phyloP scores from a whole-genome alignment of 805 yeast genomes.

The Kodamaea fukazawae region DNA sequence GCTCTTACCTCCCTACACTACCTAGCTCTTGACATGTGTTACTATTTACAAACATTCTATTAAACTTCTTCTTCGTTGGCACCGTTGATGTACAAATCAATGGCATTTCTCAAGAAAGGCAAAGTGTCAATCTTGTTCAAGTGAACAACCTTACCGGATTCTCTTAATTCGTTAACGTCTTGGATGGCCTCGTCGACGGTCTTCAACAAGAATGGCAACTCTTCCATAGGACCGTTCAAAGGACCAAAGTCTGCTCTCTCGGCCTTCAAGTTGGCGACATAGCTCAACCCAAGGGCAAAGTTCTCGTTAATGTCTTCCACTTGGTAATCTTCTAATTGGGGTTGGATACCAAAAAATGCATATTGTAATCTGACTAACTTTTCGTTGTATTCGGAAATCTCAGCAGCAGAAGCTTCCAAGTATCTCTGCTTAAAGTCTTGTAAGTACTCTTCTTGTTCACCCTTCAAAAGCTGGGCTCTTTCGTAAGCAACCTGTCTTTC shows the following conservation, averaged over 20 bases:
- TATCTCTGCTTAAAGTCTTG: conserved; percentile 58
- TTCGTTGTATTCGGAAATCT: conserved; percentile 54
- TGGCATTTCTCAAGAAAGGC: conserved; percentile 36
- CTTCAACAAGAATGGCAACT: conserved; percentile 39
- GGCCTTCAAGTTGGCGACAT: conserved; percentile 66
- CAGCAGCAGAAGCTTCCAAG: conserved; percentile 49
- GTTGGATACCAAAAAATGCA: conserved; percentile 82
- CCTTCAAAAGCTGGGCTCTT: conserved; percentile 49
- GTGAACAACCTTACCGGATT: conserved; percentile 23
- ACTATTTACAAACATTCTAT: no score
- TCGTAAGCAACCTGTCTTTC: conserved; percentile 78
- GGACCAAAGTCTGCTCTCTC: conserved; percentile 31
- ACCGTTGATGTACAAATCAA: conserved; percentile 11
- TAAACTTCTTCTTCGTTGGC: no score
- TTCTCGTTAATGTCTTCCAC: conserved; percentile 48
- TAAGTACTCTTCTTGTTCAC: conserved; percentile 48
- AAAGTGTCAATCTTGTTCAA: conserved; percentile 41
- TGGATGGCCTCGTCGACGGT: conserved; percentile 40
- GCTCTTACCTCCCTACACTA: no score
- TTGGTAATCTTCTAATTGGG: conserved; percentile 54
- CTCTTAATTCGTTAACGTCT: conserved; percentile 50
- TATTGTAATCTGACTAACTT: conserved; percentile 75
- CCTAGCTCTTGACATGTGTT: no score
- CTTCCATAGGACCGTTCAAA: conserved; percentile 40
- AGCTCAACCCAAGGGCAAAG: conserved; percentile 64